phyloP scores from a whole-genome alignment of 2,329 filamentous ascomycete genomes.

The Cercospora sp. region DNA sequence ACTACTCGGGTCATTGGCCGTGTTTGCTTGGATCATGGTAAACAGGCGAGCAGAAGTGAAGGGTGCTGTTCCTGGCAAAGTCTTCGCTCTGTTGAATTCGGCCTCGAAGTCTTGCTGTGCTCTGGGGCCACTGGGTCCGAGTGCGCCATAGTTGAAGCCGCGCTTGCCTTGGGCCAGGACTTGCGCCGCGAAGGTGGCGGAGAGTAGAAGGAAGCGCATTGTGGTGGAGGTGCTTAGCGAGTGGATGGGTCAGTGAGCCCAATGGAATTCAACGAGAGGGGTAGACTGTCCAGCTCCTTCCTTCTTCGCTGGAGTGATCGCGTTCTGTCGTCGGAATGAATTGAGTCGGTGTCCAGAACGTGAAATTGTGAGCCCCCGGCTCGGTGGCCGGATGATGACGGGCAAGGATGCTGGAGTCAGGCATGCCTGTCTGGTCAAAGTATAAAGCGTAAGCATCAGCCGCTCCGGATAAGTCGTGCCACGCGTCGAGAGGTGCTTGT shows the following conservation, averaged over 20 bases:
- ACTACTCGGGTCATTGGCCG: constrained; percentile 63
- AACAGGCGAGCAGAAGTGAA: constrained; percentile 57
- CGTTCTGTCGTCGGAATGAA: neutral
- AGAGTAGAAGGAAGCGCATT: neutral
- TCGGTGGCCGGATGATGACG: neutral
- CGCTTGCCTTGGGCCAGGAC: constrained; percentile 44
- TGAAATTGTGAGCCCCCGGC: neutral
- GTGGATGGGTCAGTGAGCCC: neutral
- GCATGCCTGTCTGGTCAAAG: neutral
- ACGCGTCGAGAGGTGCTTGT: neutral
- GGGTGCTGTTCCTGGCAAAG: constrained; percentile 58
- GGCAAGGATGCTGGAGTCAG: constrained; percentile 1
- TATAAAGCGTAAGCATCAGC: neutral
- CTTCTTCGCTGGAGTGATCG: neutral
- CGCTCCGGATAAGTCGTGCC: neutral
- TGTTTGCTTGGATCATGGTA: constrained; percentile 60
- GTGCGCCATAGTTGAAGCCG: constrained; percentile 74
- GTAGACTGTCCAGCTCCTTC: neutral
- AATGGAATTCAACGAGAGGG: neutral
- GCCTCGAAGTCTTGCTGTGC: constrained; percentile 65
- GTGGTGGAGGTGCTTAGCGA: neutral
- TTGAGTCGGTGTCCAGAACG: neutral
- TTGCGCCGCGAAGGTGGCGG: constrained; percentile 35
- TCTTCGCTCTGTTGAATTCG: constrained; percentile 66
- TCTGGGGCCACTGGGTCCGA: constrained; percentile 63